Evolutionary conservation across 2,329 filamentous ascomycete species (phyloP).

Genomic region (Fusarium siculi): DNA sequence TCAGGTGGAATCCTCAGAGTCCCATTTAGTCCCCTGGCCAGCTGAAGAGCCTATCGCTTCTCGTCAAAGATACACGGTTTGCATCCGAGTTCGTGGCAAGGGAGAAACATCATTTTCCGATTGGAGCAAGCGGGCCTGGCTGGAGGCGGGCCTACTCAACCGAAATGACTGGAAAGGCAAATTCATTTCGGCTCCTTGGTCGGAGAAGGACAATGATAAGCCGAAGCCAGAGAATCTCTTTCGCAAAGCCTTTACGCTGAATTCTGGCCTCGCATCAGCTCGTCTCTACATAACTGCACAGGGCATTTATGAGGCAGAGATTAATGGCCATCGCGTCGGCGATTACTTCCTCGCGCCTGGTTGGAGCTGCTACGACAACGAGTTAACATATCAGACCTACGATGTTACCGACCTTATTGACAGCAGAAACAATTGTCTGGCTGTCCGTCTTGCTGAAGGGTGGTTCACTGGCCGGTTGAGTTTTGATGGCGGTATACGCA

Average conservation of each 20-base stretch:
- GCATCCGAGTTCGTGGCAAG: slow-evolving; percentile 20
- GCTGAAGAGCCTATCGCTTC: slow-evolving; percentile 10
- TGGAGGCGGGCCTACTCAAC: slow-evolving; percentile 28
- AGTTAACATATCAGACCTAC: slow-evolving; percentile 62
- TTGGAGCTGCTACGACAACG: slow-evolving; percentile 61
- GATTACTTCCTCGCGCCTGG: slow-evolving; percentile 60
- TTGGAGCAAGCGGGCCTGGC: slow-evolving; percentile 25
- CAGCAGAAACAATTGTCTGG: slow-evolving; percentile 22
- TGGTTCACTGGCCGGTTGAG: slow-evolving; percentile 58
- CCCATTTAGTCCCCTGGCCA: slow-evolving; percentile 25
- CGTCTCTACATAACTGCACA: slow-evolving; percentile 57
- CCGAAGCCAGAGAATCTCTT: slow-evolving; percentile 35
- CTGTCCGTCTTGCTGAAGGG: slow-evolving; percentile 56
- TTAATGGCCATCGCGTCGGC: slow-evolving; percentile 55
- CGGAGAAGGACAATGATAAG: slow-evolving; percentile 13
- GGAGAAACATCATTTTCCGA: background rate
- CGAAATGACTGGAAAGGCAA: slow-evolving; percentile 21
- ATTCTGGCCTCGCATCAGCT: background rate
- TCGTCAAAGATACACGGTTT: slow-evolving; percentile 9
- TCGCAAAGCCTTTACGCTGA: slow-evolving; percentile 12
- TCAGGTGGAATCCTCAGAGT: background rate
- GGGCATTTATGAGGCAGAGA: slow-evolving; percentile 58
- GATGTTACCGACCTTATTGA: slow-evolving; percentile 58
- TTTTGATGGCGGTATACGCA: slow-evolving; percentile 38
- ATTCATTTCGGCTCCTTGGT: slow-evolving; percentile 36